Evolutionary conservation across 1,139 yeast species (phyloP).

Genomic region (Taiozyma onychis): DNA sequence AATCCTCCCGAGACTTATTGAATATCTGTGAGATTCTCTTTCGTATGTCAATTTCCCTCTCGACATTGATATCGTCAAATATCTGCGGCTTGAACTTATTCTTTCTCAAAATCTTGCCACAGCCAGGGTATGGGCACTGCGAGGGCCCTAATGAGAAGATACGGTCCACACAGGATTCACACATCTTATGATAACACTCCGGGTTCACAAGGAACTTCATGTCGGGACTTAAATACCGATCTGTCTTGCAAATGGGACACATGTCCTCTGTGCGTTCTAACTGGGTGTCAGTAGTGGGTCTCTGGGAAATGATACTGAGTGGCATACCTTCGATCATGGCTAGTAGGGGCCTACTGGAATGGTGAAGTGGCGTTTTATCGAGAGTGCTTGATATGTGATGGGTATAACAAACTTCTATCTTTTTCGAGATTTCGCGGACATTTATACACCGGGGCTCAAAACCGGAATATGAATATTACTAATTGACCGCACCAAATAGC

Average conservation of each 20-base stretch:
- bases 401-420: neutral
- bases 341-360: neutral
- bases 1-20: conserved; percentile 78
- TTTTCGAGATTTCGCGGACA: neutral
- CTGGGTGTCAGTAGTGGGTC: neutral
- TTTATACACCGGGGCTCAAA: neutral
- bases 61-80: conserved; percentile 85
- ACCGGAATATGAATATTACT: neutral
- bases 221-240: conserved; percentile 88
- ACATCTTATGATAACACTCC: conserved; percentile 95
- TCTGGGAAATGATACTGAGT: neutral
- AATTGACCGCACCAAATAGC: neutral
- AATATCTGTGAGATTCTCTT: conserved; percentile 71
- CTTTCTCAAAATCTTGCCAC: conserved; percentile 82
- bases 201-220: conserved; percentile 91
- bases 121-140: conserved; percentile 90
- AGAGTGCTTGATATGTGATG: neutral
- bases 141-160: conserved; percentile 94
- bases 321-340: conserved; percentile 2
- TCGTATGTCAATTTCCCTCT: conserved; percentile 87
- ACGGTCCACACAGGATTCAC: conserved; percentile 94
- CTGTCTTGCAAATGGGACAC: conserved; percentile 98
- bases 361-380: neutral
- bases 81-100: conserved; percentile 88
- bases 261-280: conserved; percentile 45